Conservation (phyloP, 495 filamentous ascomycete species). For the Penicillium simplicissimum region DNA sequence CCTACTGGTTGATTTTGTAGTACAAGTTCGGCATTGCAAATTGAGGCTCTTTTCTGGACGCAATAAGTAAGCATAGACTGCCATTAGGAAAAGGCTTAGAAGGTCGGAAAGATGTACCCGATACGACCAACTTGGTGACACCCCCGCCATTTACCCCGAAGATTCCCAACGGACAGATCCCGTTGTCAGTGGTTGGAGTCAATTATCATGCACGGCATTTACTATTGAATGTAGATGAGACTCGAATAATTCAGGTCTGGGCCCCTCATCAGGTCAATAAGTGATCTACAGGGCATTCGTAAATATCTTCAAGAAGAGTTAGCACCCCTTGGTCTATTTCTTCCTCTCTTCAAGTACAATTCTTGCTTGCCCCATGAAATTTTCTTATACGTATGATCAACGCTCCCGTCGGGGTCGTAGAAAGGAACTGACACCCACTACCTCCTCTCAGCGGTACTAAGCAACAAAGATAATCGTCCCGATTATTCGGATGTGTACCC, state of each 20-base stretch:
- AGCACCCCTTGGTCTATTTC: not conserved
- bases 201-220: not conserved
- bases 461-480: too few species aligned
- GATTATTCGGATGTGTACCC: too few species aligned
- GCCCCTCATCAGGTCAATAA: slow-evolving; percentile 61
- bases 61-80: not conserved
- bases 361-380: too few species aligned
- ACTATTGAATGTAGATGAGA: slow-evolving; percentile 53
- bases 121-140: slow-evolving; percentile 44
- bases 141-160: slow-evolving; percentile 37
- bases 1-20: slow-evolving; percentile 65
- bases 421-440: too few species aligned
- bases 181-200: slow-evolving; percentile 13
- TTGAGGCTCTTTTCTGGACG: slow-evolving; percentile 58
- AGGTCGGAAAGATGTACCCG: slow-evolving; percentile 25
- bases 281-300: slow-evolving; percentile 43
- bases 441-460: too few species aligned
- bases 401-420: too few species aligned
- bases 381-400: too few species aligned
- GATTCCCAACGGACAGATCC: slow-evolving; percentile 34
- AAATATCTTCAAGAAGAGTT: slow-evolving; percentile 49
- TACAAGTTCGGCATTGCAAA: slow-evolving; percentile 69
- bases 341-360: too few species aligned
- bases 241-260: slow-evolving; percentile 48
- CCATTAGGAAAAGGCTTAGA: too few species aligned